Evolutionary conservation across 2,329 filamentous ascomycete genomes (phyloP), one percentile per base, ranked within the genome.

Genomic region (Dactylellina parvicollis): DNA sequence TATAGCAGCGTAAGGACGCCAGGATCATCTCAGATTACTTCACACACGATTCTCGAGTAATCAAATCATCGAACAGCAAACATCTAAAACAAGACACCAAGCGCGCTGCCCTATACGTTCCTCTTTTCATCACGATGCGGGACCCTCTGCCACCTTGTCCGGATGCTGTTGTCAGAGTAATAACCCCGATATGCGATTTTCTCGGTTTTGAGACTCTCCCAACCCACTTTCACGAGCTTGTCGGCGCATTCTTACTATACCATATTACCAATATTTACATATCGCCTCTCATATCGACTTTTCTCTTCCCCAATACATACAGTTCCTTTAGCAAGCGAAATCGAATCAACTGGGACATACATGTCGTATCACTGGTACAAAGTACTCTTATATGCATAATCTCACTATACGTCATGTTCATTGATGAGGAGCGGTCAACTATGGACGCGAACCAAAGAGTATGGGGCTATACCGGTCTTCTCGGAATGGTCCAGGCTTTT

Each of bases 281-380:
- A 75, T 90, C 91, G 56, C 92, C 92, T 4, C 78, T 83, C 40
- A 60, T 93, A 34, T 92, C 90, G 32, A 83, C 81, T 47, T 78
- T 82, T 65, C 80, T 92, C 71, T 88, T 90, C 75, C 87, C 89
- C 1, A 77, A 83, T 47, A 84, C 86, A 76, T 95, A 95, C 82
- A 80, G 83, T 30, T 81, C 81, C 50, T 84, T 92, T 76, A 86
- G 87, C 52, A 82, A 83, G 24, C 84, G 86, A 62, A 91, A 89
- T 65, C 86, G 85, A 79, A 83, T 92, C 75, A 95, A 90, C 83
- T 95, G 92, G 92, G 88, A 96, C 80, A 89, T 92, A 22, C 92
- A 94, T 79, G 88, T 94, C 62, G 91, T 95, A 30, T 92, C 90
- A n/a, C 85, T 95, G 76, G 84, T 91, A 64, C 92, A 96, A 84